phyloP scores from a whole-genome alignment of 345 rosid species.

The Viola odorata region DNA sequence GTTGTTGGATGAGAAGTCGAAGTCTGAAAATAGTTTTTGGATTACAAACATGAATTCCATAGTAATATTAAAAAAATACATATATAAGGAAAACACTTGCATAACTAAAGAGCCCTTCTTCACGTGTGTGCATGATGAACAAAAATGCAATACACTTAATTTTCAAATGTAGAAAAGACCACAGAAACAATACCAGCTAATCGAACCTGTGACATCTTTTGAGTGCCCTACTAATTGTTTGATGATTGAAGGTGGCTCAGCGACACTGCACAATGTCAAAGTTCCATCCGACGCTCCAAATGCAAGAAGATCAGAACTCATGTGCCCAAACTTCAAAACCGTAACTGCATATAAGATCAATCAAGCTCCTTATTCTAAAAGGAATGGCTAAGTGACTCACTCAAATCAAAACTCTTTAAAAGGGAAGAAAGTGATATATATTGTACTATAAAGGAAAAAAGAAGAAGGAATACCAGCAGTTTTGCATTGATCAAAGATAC shows the following conservation, averaged over 20 bases:
- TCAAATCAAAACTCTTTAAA: background rate
- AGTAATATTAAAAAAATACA: constrained; percentile 8
- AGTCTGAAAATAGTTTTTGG: constrained; percentile 51
- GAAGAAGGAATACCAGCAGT: constrained; percentile 53
- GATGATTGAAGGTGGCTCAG: constrained; percentile 63
- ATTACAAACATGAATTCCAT: constrained; percentile 12
- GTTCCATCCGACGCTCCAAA: constrained; percentile 95
- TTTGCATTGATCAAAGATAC: constrained; percentile 94
- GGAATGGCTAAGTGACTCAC: constrained; percentile 5
- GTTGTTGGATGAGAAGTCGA: constrained; percentile 96
- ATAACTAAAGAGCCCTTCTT: background rate
- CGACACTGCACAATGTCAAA: constrained; percentile 72
- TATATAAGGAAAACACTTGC: background rate
- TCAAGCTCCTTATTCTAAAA: constrained; percentile 11
- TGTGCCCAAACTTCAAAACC: constrained; percentile 90
- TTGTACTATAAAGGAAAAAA: background rate
- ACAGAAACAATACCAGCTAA: constrained; percentile 59
- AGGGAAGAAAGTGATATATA: constrained; percentile 5
- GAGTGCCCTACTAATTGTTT: constrained; percentile 68
- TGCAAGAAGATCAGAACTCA: constrained; percentile 91
- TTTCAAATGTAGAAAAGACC: constrained; percentile 31
- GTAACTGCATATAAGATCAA: constrained; percentile 57
- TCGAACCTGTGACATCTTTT: constrained; percentile 99
- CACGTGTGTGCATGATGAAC: background rate
- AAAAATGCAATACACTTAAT: background rate